Percentiles rank a stretch among this genome's conserved stretches.
phyloP scores from a whole-genome alignment of 2,329 filamentous ascomycete genomes.

The Acrodontium crateriforme region DNA sequence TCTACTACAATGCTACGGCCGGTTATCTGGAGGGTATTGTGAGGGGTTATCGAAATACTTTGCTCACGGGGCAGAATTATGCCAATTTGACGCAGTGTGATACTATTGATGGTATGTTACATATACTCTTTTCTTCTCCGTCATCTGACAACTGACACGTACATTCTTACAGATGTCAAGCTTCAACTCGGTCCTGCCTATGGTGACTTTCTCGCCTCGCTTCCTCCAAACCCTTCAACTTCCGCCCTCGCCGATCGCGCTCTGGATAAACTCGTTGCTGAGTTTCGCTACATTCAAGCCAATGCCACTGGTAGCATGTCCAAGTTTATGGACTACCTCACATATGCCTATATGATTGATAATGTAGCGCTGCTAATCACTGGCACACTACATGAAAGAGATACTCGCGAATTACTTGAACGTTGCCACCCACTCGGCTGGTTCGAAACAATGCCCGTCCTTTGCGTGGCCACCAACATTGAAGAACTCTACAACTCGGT shows the following conservation, averaged over 20 bases:
- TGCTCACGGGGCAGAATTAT: slow-evolving; percentile 84
- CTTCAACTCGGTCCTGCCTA: slow-evolving; percentile 93
- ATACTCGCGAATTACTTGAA: slow-evolving; percentile 88
- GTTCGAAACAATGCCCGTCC: slow-evolving; percentile 98
- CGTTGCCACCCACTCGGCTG: slow-evolving; percentile 93
- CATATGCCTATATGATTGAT: slow-evolving; percentile 99
- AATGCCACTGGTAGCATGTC: slow-evolving; percentile 84
- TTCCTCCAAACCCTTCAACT: slow-evolving; percentile 93
- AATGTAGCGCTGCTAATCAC: slow-evolving; percentile 97
- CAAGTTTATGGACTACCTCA: slow-evolving; percentile 95
- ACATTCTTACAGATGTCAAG: slow-evolving; percentile 64
- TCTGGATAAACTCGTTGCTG: slow-evolving; percentile 93
- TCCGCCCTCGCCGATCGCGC: slow-evolving; percentile 89
- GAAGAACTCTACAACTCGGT: slow-evolving; percentile 98
- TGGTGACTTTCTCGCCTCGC: slow-evolving; percentile 85
- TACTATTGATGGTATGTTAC: slow-evolving; percentile 69
- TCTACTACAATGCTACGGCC: slow-evolving; percentile 32
- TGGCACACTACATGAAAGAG: slow-evolving; percentile 90
- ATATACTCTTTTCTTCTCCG: no score
- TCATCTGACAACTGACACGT: slow-evolving; percentile 5
- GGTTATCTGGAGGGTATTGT: slow-evolving; percentile 97
- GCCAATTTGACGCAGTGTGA: slow-evolving; percentile 95
- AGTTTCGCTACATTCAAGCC: slow-evolving; percentile 91
- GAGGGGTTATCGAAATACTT: slow-evolving; percentile 86
- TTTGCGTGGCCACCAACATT: slow-evolving; percentile 95